Base-by-base conservation (phyloP, 169 alveolate species). In the Pseudocohnilembus persalinus region DNA sequence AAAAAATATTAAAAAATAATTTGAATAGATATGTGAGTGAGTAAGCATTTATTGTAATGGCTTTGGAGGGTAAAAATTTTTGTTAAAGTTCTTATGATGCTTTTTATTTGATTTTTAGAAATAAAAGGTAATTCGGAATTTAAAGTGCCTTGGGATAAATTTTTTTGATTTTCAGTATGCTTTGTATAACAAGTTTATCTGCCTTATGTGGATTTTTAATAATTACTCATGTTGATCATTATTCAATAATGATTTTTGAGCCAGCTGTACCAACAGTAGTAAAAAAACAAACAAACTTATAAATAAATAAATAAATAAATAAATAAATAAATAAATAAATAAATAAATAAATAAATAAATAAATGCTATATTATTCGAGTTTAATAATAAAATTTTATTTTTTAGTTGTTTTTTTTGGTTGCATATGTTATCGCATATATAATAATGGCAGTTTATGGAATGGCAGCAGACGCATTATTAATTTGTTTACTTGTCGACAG, bases 11-110 rank as follows among this genome's bases (percentile, higher is more conserved):
- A n/a, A n/a, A n/a, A n/a, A n/a, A n/a, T n/a, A n/a, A n/a, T n/a
- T n/a, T n/a, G n/a, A n/a, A n/a, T n/a, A n/a, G 90, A 80, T 86
- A 49, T 75, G 27, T 86, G 26, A 86, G 65, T 15, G 63, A 80
- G 27, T 80, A 86, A 73, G 90, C 90, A 15, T 86, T 79, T 28
- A 86, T 86, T 30, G 80, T 86, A 87, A 76, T 86, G 25, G 90
- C 87, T 31, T 35, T 86, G 20, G 1, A 76, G 26, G 90, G 90
- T 16, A 75, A 81, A 68, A 63, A 82, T 49, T 86, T 86, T 65
- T 86, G 90, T 75, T 30, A 73, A 64, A 72, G 83, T 34, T 86
- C 90, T 80, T 77, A 86, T 32, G 84, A 86, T 80, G 86, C 87
- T 1, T 86, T 78, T 76, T 86, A 80, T 76, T 35, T 86, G 68